Evolutionary conservation across 768 basidiomycete genomes (phyloP), one percentile per base, ranked within the genome.

Genomic region (Psilocybe subaeruginosa): DNA sequence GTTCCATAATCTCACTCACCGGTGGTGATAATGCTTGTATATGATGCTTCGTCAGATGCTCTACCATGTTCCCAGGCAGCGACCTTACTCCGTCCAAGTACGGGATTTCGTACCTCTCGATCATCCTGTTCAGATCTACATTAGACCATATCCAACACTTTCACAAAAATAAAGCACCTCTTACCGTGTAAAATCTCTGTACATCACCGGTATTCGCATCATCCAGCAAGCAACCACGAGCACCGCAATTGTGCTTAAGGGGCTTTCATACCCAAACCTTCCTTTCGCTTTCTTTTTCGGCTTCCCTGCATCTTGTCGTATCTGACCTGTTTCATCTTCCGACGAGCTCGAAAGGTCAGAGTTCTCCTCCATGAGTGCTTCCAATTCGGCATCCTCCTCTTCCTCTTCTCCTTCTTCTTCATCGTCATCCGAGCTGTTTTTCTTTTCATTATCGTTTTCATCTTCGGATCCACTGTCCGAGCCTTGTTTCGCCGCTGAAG

Each of bases 141-240:
- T 17, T 54, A 39, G 47, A 33, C 54, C 49, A 52, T 35, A 60
- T 57, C 33, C 33, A 31, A 47, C 41, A 17, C 19, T 29, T 56
- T 12, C 30, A 16, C 58, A 37, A 52, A 19, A 62, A 43, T 47
- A 49, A 53, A 41, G 37, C 35, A 27, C 17, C 51, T 70, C 88
- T 63, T 68, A 91, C 95, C 78, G 79, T 47, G 87, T 80, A 53
- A 97, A 82, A 69, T 97, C 94, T 67, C 81, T 82, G 67, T 88
- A 91, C 66, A 91, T 76, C 9, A 91, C 77, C 0, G 95, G 93
- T 39, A 95, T 72, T 17, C 95, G 82, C 71, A 96, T 69, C 19
- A 84, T 87, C 92, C 92, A 95, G 64, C 89, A 91, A 2, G 84
- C 91, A 3, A 95, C 71, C 16, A 91, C 77, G 3, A 97, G 77